phyloP scores from a whole-genome alignment of 768 basidiomycete genomes.

The Mycena epipterygia region DNA sequence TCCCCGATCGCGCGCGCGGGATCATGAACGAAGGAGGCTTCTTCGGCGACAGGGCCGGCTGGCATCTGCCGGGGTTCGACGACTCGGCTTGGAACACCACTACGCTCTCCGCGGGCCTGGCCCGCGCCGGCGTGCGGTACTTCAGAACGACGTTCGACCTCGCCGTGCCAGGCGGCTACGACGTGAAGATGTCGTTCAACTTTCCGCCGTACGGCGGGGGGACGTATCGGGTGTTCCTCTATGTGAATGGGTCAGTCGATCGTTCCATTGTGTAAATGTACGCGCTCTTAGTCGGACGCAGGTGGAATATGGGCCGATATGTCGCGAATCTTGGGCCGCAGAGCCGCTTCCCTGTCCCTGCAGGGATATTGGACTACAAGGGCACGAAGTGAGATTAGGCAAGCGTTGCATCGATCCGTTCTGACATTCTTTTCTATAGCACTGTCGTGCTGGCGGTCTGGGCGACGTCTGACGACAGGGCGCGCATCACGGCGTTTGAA shows the following conservation, averaged over 20 bases:
- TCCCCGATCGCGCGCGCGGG: constrained; percentile 64
- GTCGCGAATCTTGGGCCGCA: constrained; percentile 54
- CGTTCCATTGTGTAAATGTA: constrained; percentile 56
- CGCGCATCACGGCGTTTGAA: constrained; percentile 19
- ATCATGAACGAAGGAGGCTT: constrained; percentile 65
- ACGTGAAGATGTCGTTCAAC: constrained; percentile 63
- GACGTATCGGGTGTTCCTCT: constrained; percentile 65
- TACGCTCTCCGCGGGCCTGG: neutral
- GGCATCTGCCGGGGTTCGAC: neutral
- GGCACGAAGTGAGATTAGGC: neutral
- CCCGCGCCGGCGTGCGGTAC: constrained; percentile 48
- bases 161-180: constrained; percentile 55
- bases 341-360: constrained; percentile 20
- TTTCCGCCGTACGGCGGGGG: constrained; percentile 54
- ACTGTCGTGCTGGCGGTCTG: constrained; percentile 34
- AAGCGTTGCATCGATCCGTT: neutral
- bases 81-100: neutral
- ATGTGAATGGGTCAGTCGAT: constrained; percentile 59
- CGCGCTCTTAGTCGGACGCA: constrained; percentile 68
- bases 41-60: constrained; percentile 37
- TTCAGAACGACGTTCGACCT: constrained; percentile 68
- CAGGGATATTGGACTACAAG: neutral
- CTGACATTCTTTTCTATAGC: constrained; percentile 20
- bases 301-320: constrained; percentile 73
- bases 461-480: constrained; percentile 25